These are phyloP conservation scores for Trichoderma afroharzianum DNA, from an alignment of 2,329 filamentous ascomycete genomes.

Conservation along the genomic window DNA sequence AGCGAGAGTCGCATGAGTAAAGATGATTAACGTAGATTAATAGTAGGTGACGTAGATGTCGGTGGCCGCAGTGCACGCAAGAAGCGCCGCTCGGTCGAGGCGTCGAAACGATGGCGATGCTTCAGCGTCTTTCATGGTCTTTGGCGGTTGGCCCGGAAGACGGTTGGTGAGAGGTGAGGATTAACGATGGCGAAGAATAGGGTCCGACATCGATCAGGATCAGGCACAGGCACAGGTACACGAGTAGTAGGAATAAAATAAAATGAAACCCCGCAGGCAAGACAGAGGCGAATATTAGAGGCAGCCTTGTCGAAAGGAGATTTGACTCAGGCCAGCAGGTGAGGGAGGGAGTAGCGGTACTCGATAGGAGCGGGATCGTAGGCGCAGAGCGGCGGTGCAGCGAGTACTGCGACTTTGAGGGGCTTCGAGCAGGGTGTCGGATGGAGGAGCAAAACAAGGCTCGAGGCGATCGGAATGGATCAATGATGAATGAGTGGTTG, in stretches of 20 bases:
- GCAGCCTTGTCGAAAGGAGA: constrained; percentile 10
- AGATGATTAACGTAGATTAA: not conserved
- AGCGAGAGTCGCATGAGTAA: not conserved
- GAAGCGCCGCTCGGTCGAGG: not conserved
- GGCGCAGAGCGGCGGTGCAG: not conserved
- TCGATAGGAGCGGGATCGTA: not conserved
- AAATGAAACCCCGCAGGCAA: not conserved
- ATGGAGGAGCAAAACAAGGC: not conserved
- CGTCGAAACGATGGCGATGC: not conserved
- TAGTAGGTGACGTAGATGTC: not conserved
- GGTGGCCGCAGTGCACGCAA: not conserved
- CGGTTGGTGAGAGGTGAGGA: not conserved
- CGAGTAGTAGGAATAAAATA: not conserved
- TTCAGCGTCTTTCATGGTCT: constrained; percentile 8
- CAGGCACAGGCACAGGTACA: not conserved
- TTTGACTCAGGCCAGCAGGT: not conserved
- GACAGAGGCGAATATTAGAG: not conserved
- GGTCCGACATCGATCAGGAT: not conserved
- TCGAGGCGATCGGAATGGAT: not conserved
- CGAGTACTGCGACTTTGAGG: not conserved
- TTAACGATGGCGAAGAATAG: not conserved
- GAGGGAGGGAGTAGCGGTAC: not conserved
- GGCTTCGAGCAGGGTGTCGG: not conserved
- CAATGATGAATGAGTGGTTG: not conserved
- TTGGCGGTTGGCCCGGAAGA: not conserved